Percentiles rank a stretch among this genome's conserved stretches.
Evolutionary conservation across 805 yeast species (phyloP).

Genomic region (Gaillardinia entomophila): DNA sequence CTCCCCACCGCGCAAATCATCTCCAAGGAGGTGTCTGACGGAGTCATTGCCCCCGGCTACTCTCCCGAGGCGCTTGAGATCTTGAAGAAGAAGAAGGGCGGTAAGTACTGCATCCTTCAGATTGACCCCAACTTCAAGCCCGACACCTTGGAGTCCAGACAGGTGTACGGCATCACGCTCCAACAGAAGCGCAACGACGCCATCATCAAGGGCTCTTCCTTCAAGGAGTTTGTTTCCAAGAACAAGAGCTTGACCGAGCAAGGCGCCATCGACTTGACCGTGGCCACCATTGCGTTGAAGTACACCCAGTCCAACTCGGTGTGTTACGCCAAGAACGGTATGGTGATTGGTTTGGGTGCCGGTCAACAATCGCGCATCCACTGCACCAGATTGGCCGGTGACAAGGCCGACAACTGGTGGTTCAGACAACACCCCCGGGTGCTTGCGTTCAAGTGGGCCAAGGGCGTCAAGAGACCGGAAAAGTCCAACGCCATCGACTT

Average conservation of each 20-base stretch:
- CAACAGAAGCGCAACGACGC: slow-evolving; percentile 99
- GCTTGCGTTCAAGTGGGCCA: slow-evolving; percentile 91
- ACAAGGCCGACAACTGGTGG: slow-evolving; percentile 99
- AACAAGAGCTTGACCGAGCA: slow-evolving; percentile 87
- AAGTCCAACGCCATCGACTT: slow-evolving; percentile 97
- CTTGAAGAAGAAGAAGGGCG: slow-evolving; percentile 88
- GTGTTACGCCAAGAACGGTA: slow-evolving; percentile 97
- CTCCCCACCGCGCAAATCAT: slow-evolving; percentile 94
- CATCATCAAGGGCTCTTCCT: slow-evolving; percentile 81
- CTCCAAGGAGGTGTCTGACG: slow-evolving; percentile 96
- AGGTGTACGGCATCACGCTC: slow-evolving; percentile 91
- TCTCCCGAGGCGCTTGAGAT: slow-evolving; percentile 88
- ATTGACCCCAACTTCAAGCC: slow-evolving; percentile 94
- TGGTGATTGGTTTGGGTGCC: slow-evolving; percentile 99
- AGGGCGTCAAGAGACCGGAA: slow-evolving; percentile 97
- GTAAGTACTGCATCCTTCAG: slow-evolving; percentile 94
- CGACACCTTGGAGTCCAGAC: slow-evolving; percentile 77
- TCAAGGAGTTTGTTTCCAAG: slow-evolving; percentile 84
- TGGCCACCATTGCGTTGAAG: slow-evolving; percentile 94
- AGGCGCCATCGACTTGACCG: slow-evolving; percentile 89
- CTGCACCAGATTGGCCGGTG: slow-evolving; percentile 99
- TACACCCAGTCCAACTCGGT: slow-evolving; percentile 99
- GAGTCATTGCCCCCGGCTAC: slow-evolving; percentile 97
- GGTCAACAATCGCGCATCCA: slow-evolving; percentile 99
- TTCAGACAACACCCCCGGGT: slow-evolving; percentile 97